phyloP scores from a whole-genome alignment of 148 eudicot species.

The Amaranthus palmeri region DNA sequence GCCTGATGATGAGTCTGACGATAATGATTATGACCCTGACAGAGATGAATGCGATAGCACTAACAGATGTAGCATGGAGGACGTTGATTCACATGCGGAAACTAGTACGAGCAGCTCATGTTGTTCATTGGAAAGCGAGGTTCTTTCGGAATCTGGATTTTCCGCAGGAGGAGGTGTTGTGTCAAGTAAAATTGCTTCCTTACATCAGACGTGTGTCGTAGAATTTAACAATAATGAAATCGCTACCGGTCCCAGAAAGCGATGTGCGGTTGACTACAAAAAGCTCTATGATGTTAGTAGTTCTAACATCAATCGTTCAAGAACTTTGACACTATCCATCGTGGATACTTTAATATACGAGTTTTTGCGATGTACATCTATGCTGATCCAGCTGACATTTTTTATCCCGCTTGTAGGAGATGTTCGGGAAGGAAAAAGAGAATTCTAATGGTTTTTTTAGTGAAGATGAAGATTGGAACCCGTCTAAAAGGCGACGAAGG shows the following conservation, averaged over 20 bases:
- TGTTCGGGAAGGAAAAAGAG: conserved; percentile 75
- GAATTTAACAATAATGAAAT: conserved; percentile 49
- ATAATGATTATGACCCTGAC: conserved; percentile 80
- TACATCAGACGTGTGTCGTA: conserved; percentile 26
- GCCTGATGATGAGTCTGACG: conserved; percentile 98
- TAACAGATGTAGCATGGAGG: conserved; percentile 31
- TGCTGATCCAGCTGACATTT: conserved; percentile 7
- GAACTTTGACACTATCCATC: neutral
- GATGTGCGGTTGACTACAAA: conserved; percentile 67
- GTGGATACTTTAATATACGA: too few relatives aligned
- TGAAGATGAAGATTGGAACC: conserved; percentile 99
- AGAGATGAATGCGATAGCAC: conserved; percentile 35
- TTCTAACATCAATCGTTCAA: neutral
- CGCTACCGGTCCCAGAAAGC: conserved; percentile 62
- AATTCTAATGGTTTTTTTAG: conserved; percentile 48
- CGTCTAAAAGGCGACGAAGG: conserved; percentile 56
- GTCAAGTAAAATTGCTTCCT: conserved; percentile 16
- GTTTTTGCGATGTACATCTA: too few relatives aligned
- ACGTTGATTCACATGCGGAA: conserved; percentile 31
- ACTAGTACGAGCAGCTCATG: conserved; percentile 50
- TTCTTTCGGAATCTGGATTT: conserved; percentile 33
- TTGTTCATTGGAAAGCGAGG: conserved; percentile 66
- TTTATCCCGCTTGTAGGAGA: conserved; percentile 52
- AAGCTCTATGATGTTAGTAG: conserved; percentile 77
- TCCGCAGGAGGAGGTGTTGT: conserved; percentile 27